A percentile compares a stretch with the other conserved stretches of the same genome.
Conservation (phyloP, 208 protist species). For the Balamuthia mandrillaris region DNA sequence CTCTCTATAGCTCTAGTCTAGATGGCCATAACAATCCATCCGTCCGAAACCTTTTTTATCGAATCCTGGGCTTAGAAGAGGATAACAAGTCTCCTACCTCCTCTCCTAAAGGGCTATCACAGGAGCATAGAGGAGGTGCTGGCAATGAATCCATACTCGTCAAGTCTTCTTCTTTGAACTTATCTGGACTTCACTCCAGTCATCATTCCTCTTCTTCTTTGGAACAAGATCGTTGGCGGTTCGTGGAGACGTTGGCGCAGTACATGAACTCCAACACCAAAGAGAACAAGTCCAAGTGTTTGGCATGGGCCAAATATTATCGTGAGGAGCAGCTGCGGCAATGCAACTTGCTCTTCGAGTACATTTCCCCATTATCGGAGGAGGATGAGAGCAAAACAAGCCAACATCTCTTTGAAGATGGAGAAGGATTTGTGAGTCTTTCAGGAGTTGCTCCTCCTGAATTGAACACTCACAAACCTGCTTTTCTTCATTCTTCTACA, state of each 20-base stretch:
- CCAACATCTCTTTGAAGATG: too few species aligned
- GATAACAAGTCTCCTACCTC: not conserved
- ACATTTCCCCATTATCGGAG: not conserved
- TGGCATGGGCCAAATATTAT: not conserved
- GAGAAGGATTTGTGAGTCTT: too few species aligned
- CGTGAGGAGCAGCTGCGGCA: not conserved
- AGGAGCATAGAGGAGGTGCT: constrained; percentile 26
- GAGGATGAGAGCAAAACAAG: not conserved
- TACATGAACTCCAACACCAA: constrained; percentile 1
- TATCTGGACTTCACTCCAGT: constrained; percentile 45
- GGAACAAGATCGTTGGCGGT: constrained; percentile 16
- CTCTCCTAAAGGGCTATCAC: not conserved
- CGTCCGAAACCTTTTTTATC: too few species aligned
- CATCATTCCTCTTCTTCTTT: constrained; percentile 37
- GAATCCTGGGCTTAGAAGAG: too few species aligned
- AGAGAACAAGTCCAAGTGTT: not conserved
- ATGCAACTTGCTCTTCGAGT: not conserved
- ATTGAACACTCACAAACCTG: too few species aligned
- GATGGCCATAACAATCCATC: too few species aligned
- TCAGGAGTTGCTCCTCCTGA: too few species aligned
- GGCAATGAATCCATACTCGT: constrained; percentile 36
- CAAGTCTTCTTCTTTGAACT: constrained; percentile 43
- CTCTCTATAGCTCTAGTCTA: too few species aligned
- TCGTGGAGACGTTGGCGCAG: not conserved
- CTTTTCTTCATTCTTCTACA: too few species aligned